phyloP scores from a whole-genome alignment of 306 rosid genomes.

The Ormosia semicastrata region DNA sequence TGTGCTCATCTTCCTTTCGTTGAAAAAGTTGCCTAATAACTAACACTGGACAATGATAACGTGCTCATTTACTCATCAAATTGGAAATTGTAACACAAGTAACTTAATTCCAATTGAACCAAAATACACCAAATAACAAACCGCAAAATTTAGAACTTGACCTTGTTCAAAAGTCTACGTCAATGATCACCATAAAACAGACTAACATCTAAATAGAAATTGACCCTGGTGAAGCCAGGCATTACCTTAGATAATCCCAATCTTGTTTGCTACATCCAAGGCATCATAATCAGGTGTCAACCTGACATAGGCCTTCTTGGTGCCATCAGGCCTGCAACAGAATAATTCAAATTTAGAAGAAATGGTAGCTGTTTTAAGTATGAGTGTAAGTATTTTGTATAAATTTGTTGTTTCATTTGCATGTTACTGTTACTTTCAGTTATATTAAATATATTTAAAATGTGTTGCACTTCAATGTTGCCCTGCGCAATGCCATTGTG shows the following conservation, averaged over 20 bases:
- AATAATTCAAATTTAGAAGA: neutral
- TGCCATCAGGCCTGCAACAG: slow-evolving; percentile 82
- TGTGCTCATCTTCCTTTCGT: neutral
- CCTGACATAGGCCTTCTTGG: slow-evolving; percentile 89
- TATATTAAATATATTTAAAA: neutral
- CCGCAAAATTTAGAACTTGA: slow-evolving; percentile 18
- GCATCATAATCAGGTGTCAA: slow-evolving; percentile 90
- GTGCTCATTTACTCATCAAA: neutral
- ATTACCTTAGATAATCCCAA: slow-evolving; percentile 67
- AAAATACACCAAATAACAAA: slow-evolving; percentile 22
- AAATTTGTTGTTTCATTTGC: neutral
- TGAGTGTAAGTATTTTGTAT: neutral
- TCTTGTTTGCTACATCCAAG: slow-evolving; percentile 93
- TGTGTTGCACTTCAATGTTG: neutral
- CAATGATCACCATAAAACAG: slow-evolving; percentile 14
- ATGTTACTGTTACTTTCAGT: neutral
- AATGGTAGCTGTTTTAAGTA: neutral
- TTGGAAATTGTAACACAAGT: slow-evolving; percentile 6
- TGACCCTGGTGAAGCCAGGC: neutral
- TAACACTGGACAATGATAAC: neutral
- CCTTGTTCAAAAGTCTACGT: neutral
- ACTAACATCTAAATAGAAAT: slow-evolving; percentile 21
- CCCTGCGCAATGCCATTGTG: neutral
- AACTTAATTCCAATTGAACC: slow-evolving; percentile 6
- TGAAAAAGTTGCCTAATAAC: neutral